Base-by-base conservation (phyloP, 2,329 filamentous ascomycete genomes). In the Fragosphaeria purpurea region DNA sequence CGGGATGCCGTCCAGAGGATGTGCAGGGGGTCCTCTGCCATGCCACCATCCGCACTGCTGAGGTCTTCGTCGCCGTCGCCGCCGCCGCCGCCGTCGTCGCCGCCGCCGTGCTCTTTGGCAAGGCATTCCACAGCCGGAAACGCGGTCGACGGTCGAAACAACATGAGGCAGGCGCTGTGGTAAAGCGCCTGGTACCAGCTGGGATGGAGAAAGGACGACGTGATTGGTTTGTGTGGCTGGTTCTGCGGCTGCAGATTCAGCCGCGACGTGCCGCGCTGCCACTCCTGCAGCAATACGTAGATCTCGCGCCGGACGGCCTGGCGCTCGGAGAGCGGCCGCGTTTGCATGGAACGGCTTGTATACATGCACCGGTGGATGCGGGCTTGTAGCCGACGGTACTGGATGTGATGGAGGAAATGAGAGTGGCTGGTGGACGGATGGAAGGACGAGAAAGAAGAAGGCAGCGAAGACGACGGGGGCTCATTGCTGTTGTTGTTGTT, bases 281-380 rank as follows among this genome's bases (percentile, higher is more conserved):
- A 49, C 11, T 44, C 47, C 6, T 44, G 47, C 3, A 49, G 47
- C 30, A 30, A 9, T 22, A 9, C 10, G 42, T 44, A 44, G 11
- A 44, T 44, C 3, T 48, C 47, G 5, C 47, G 47, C 2, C 47
- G 47, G 1, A 44, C 31, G 2, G 47, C 35, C n/a, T 31, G 37
- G 7, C 47, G 37, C 41, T 49, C 47, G 37, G 22, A 35, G 8
- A 49, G 47, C 8, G 47, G 47, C 42, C 43, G 41, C 7, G 47
- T 40, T 37, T 49, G 47, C 3, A 49, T 41, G 0, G 47, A 44
- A 5, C 47, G 47, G 35, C 37, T 49, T 3, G 47, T 49, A 35
- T 49, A 49, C 47, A 48, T 48, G 22, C 34, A 48, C 4, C 47
- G 47, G 30, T 48, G 47, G 22, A 48, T 48, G 40, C 47, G 47